Evolutionary conservation across 306 rosid species (phyloP).

Genomic region (Cicer pinnatifidum): DNA sequence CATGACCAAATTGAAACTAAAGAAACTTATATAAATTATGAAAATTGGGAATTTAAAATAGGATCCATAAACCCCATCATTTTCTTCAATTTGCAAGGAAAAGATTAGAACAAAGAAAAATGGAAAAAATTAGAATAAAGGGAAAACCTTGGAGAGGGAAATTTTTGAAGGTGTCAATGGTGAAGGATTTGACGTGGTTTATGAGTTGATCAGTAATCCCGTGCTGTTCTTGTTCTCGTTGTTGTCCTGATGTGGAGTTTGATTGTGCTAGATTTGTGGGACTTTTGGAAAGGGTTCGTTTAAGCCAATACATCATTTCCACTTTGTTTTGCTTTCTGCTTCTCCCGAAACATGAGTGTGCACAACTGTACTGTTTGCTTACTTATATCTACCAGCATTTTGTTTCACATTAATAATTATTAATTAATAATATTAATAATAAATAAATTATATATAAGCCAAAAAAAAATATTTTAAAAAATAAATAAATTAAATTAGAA

Average conservation of each 20-base stretch:
- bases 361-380: background rate
- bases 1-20: conserved; percentile 2
- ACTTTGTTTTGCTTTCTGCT: background rate
- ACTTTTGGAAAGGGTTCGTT: conserved; percentile 54
- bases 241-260: conserved; percentile 12
- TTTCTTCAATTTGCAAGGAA: conserved; percentile 1
- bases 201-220: conserved; percentile 73
- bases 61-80: background rate
- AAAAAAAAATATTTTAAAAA: too few relatives aligned
- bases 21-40: background rate
- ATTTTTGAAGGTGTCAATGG: conserved; percentile 73
- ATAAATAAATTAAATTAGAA: too few relatives aligned
- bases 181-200: conserved; percentile 66
- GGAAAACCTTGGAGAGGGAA: conserved; percentile 72
- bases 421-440: too few relatives aligned
- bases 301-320: conserved; percentile 67
- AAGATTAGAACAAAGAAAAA: background rate
- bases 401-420: too few relatives aligned
- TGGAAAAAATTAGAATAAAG: background rate
- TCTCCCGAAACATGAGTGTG: background rate
- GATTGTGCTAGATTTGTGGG: conserved; percentile 41
- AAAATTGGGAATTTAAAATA: conserved; percentile 27
- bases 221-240: conserved; percentile 25
- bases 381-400: too few relatives aligned
- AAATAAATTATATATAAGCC: too few relatives aligned